Percentiles rank a stretch among this genome's conserved stretches.
Evolutionary conservation across 169 alveolate genomes (phyloP).

Genomic region (Cryptosporidium xiaoi): DNA sequence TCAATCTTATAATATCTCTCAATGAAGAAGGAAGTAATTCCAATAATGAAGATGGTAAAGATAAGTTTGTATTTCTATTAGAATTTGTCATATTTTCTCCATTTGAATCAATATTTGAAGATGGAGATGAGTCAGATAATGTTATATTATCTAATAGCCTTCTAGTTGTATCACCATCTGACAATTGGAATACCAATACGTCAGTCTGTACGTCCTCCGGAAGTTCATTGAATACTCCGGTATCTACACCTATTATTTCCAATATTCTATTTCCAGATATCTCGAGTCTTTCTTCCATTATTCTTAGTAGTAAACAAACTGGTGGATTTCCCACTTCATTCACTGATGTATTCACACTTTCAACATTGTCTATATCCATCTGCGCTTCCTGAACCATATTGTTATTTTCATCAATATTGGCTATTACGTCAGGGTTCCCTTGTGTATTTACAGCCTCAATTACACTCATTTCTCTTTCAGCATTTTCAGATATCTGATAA

Average conservation of each 20-base stretch:
- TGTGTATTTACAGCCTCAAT: not conserved
- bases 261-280: slow-evolving; percentile 27
- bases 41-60: slow-evolving; percentile 35
- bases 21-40: slow-evolving; percentile 56
- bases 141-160: slow-evolving; percentile 62
- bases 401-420: not conserved
- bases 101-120: slow-evolving; percentile 1
- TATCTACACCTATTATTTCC: slow-evolving; percentile 67
- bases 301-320: slow-evolving; percentile 21
- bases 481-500: not conserved
- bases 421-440: not conserved
- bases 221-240: slow-evolving; percentile 42
- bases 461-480: not conserved
- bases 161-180: slow-evolving; percentile 57
- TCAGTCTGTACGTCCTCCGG: slow-evolving; percentile 71
- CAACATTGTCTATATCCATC: not conserved
- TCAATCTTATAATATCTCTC: slow-evolving; percentile 42
- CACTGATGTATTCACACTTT: not conserved
- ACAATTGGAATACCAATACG: slow-evolving; percentile 45
- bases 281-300: slow-evolving; percentile 33
- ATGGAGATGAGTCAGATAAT: slow-evolving; percentile 29
- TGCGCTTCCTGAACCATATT: not conserved
- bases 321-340: not conserved
- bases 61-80: not conserved
- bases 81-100: not conserved